Evolutionary conservation across 345 rosid genomes (phyloP).

Genomic region (Isatis tinctoria): DNA sequence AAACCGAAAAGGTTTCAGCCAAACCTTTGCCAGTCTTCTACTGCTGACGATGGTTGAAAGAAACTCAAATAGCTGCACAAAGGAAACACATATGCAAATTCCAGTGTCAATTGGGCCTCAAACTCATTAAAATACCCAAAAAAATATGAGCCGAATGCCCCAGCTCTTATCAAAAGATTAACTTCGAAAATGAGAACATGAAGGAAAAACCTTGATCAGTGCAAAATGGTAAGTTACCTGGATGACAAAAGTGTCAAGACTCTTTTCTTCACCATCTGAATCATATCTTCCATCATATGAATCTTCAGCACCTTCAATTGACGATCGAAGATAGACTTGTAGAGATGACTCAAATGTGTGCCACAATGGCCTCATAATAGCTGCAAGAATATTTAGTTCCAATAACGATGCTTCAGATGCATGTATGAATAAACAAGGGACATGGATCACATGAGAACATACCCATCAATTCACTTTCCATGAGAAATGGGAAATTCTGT

Average conservation of each 20-base stretch:
- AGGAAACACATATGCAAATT: conserved; percentile 25
- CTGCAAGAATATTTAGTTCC: conserved; percentile 44
- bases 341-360: conserved; percentile 82
- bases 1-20: conserved; percentile 18
- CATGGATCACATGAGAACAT: conserved; percentile 26
- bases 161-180: neutral
- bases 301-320: conserved; percentile 76
- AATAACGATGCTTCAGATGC: conserved; percentile 8
- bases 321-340: conserved; percentile 59
- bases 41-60: conserved; percentile 75
- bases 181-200: conserved; percentile 1
- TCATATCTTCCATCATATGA: conserved; percentile 79
- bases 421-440: neutral
- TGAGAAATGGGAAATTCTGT: conserved; percentile 68
- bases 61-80: conserved; percentile 79
- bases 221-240: conserved; percentile 49
- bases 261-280: conserved; percentile 90
- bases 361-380: conserved; percentile 78
- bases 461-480: conserved; percentile 72
- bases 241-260: conserved; percentile 84
- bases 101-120: conserved; percentile 18
- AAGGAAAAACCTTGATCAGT: conserved; percentile 1
- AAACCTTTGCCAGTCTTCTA: conserved; percentile 65
- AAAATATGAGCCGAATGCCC: neutral
- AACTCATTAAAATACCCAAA: neutral